Base-by-base conservation (phyloP, 495 filamentous ascomycete genomes). In the Neurospora hispaniola region DNA sequence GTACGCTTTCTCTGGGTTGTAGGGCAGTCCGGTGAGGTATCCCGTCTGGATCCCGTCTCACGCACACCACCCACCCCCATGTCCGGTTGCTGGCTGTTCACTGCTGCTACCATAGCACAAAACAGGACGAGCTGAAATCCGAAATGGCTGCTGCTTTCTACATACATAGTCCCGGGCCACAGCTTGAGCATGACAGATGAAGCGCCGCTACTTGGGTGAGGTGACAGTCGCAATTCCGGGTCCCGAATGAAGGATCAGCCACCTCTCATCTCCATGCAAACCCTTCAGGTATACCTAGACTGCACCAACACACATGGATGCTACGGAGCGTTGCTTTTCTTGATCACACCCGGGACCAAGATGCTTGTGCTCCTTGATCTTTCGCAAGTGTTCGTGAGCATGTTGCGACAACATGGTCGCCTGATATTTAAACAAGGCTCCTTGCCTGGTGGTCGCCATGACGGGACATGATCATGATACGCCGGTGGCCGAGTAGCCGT, bases 211-310 rank as follows among this genome's bases (percentile, higher is more conserved):
- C 68, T 1, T 73, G n/a, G 43, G 2, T 66, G 54, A 66, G 54
- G 27, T 66, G 54, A 66, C 54, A 70, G 72, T 73, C 16, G 68
- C 66, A 48, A 70, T 70, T 43, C 72, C 72, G 70, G 72, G 72
- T 70, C 70, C 72, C 72, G 42, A 46, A 73, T 27, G 20, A 59
- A 59, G 48, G 20, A 59, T 4, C 35, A 66, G 54, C 14, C 18
- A 66, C 54, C 54, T 31, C 27, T 62, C 54, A 6, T 31, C 54
- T 66, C 54, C 14, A 66, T 66, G 54, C 27, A 62, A 62, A 23
- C 54, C 54, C 23, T 62, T 62, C 54, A 66, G 54, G 18, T 10
- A 35, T 31, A 35, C 27, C 27, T 66, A 41, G 3, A 35, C 27
- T 35, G 54, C 54, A 66, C 27, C 14, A 35, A 27, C 27, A 35